These are phyloP conservation scores for Alternaria gaisen DNA, from an alignment of 2,329 filamentous ascomycete genomes.

Conservation along the genomic window DNA sequence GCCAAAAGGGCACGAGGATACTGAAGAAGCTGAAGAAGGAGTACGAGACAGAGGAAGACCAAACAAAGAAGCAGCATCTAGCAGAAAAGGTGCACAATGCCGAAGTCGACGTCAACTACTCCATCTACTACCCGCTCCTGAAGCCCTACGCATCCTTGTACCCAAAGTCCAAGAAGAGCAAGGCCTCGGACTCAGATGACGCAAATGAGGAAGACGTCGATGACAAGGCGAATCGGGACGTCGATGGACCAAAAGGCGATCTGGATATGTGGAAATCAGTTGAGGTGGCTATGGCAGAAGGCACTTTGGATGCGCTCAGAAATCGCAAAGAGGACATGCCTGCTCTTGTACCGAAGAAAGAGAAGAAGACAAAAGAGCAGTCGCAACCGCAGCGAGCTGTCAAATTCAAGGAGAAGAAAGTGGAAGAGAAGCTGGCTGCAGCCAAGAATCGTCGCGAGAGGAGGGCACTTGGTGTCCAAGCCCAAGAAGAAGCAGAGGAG, in stretches of 20 bases:
- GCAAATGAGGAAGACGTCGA: constrained; percentile 28
- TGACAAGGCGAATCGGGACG: constrained; percentile 44
- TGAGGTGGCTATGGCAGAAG: constrained; percentile 69
- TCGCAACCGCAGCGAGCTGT: constrained; percentile 16
- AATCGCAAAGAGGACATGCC: constrained; percentile 57
- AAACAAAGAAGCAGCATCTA: constrained; percentile 61
- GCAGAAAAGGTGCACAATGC: constrained; percentile 70
- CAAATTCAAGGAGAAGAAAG: constrained; percentile 28
- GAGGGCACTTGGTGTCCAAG: constrained; percentile 27
- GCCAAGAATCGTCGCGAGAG: constrained; percentile 31
- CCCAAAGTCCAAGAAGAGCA: constrained; percentile 39
- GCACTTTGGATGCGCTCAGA: constrained; percentile 64
- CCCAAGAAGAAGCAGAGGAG: constrained; percentile 42
- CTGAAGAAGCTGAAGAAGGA: constrained; percentile 71
- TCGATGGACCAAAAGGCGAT: constrained; percentile 56
- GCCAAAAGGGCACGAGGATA: constrained; percentile 74
- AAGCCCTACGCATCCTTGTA: constrained; percentile 73
- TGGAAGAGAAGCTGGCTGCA: constrained; percentile 21
- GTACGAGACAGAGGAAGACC: constrained; percentile 60
- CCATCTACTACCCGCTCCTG: constrained; percentile 74
- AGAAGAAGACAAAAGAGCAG: constrained; percentile 28
- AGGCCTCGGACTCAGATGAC: constrained; percentile 33
- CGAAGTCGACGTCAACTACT: constrained; percentile 79
- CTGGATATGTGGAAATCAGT: constrained; percentile 74
- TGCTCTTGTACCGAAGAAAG: constrained; percentile 30